Evolutionary conservation across 352 stramenopile genomes (phyloP).

Genomic region (Blastocystis sp.): DNA sequence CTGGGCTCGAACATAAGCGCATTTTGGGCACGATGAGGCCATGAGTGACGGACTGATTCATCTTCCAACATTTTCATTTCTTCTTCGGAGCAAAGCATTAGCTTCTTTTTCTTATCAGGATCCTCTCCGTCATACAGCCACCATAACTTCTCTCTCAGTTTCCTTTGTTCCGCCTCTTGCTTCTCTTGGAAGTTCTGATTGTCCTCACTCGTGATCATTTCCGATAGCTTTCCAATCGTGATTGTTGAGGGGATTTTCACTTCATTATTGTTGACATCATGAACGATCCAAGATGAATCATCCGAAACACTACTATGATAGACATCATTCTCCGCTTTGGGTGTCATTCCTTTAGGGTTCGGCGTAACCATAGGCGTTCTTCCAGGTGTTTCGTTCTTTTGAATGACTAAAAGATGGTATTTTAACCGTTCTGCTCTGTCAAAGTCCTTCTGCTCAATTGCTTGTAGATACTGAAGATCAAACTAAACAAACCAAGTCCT

Average conservation of each 20-base stretch:
- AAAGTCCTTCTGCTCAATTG: conserved; percentile 46
- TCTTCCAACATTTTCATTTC: conserved; percentile 10
- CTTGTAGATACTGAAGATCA: conserved; percentile 40
- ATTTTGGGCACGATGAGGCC: conserved; percentile 27
- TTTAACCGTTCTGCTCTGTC: conserved; percentile 41
- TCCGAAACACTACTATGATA: background rate
- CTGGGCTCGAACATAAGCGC: conserved; percentile 6
- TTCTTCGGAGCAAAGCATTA: conserved; percentile 11
- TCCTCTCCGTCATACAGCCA: conserved; percentile 47
- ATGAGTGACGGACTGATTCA: background rate
- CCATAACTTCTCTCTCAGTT: conserved; percentile 42
- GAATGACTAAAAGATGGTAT: conserved; percentile 32
- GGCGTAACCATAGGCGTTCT: conserved; percentile 6
- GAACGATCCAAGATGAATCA: background rate
- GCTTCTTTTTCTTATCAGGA: background rate
- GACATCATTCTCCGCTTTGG: conserved; percentile 4
- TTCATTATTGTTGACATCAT: conserved; percentile 59
- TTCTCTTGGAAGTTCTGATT: conserved; percentile 59
- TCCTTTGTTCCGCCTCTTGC: conserved; percentile 33
- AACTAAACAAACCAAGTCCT: background rate
- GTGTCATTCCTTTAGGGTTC: background rate
- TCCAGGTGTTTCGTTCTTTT: conserved; percentile 2
- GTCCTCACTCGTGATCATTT: conserved; percentile 58
- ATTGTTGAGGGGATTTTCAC: conserved; percentile 8
- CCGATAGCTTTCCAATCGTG: background rate